Base-by-base conservation (phyloP, 257 asterid genomes). In the Petunia secreta region DNA sequence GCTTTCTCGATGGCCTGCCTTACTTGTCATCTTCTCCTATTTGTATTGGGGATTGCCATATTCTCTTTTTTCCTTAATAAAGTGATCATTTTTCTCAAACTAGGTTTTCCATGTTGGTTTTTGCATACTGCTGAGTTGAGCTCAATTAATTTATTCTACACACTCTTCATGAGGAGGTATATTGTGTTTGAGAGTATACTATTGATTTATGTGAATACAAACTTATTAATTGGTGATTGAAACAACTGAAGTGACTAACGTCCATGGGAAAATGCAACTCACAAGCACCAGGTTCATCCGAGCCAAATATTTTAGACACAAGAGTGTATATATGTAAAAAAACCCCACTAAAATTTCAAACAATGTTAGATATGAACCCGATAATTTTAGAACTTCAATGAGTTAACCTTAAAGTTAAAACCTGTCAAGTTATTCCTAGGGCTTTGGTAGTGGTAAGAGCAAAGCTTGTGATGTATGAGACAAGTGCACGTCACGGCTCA, bases 131-230 rank as follows among this genome's bases (percentile, higher is more conserved):
- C 75, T 68, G 57, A 16, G 52, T 16, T 16, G 40, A 68, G 9
- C 75, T 68, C 75, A 4, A 68, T 68, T 68, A 44, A 16, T 44
- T 43, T 68, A 8, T 68, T 44, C 40, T 55, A 68, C n/a, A 68
- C 75, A 43, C 25, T 43, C 36, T 68, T 46, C 57, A 68, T 0
- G 75, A 68, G 46, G 40, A 68, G 8, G n/a, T 68, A 2, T 43
- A 68, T 41, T 43, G n/a, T 8, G 9, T 44, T 2, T 4, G 57
- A 52, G 15, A 10, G 15, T 52, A 25, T 25, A 25, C 25, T 25
- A 25, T 25, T 25, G 25, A 25, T 25, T 0, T 25, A 25, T 25
- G 25, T 25, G 25, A 25, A 25, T 43, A 43, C 40, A 68, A 16
- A 16, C 40, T 68, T 41, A 0, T 68, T 68, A 44, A 43, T 68